A percentile compares a stretch with the other conserved stretches of the same genome.
phyloP scores from a whole-genome alignment of 805 yeast species.

The Vanderwaltozyma tropicalis region DNA sequence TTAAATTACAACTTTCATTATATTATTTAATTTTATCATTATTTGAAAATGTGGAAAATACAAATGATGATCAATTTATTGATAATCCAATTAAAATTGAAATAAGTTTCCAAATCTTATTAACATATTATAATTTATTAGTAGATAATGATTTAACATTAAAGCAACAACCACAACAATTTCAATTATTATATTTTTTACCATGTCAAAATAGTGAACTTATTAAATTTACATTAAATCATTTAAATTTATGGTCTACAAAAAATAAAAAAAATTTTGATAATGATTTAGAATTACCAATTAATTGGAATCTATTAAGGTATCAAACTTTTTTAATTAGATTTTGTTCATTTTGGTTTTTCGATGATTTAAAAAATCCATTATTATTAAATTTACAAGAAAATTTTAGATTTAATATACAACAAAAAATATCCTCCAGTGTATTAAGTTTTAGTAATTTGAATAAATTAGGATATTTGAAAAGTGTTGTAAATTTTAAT shows the following conservation, averaged over 20 bases:
- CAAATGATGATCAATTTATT: not conserved
- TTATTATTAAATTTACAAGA: slow-evolving; percentile 6
- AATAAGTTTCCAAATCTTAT: slow-evolving; percentile 20
- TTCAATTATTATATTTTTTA: slow-evolving; percentile 17
- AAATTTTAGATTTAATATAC: slow-evolving; percentile 3
- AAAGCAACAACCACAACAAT: slow-evolving; percentile 16
- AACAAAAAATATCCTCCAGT: not conserved
- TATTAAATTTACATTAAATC: slow-evolving; percentile 16
- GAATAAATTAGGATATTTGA: slow-evolving; percentile 5
- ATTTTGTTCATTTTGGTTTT: slow-evolving; percentile 19
- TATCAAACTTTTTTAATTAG: slow-evolving; percentile 15
- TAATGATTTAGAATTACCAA: not conserved
- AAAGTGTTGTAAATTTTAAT: slow-evolving; percentile 4
- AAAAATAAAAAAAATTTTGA: not conserved
- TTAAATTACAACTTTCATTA: slow-evolving; percentile 23
- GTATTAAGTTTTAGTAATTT: not conserved
- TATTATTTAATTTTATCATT: slow-evolving; percentile 14
- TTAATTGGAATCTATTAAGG: slow-evolving; percentile 15
- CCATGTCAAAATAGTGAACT: slow-evolving; percentile 23
- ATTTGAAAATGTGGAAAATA: not conserved
- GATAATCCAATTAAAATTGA: slow-evolving; percentile 8
- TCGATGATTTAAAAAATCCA: slow-evolving; percentile 13
- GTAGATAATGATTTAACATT: slow-evolving; percentile 9
- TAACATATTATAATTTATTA: slow-evolving; percentile 21
- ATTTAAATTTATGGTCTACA: slow-evolving; percentile 15